Conservation (phyloP, 352 stramenopile species). For the Hyaloperonospora brassicae region DNA sequence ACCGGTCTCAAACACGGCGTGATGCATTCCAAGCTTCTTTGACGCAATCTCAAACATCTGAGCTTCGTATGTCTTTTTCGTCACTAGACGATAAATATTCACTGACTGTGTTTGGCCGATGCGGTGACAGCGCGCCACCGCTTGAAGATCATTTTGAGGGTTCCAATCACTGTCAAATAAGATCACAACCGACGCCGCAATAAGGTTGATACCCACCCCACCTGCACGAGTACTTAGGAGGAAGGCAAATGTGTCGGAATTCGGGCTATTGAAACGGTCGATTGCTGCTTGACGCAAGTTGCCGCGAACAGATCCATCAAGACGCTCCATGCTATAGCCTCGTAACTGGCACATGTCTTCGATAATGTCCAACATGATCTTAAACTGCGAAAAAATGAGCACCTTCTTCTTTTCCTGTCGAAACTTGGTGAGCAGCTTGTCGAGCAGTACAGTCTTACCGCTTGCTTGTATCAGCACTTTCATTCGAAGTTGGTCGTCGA, state of each 20-base stretch:
- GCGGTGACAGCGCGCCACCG: slow-evolving; percentile 96
- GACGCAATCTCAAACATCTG: slow-evolving; percentile 99
- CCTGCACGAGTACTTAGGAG: slow-evolving; percentile 93
- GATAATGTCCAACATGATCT: slow-evolving; percentile 98
- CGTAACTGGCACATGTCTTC: slow-evolving; percentile 79
- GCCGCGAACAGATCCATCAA: slow-evolving; percentile 95
- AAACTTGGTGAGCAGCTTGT: slow-evolving; percentile 98
- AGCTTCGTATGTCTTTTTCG: slow-evolving; percentile 97
- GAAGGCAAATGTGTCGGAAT: slow-evolving; percentile 95
- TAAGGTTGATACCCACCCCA: slow-evolving; percentile 96
- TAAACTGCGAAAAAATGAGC: slow-evolving; percentile 98
- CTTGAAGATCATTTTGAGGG: slow-evolving; percentile 97
- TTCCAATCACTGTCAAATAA: slow-evolving; percentile 97
- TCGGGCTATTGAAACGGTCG: slow-evolving; percentile 94
- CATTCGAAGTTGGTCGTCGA: slow-evolving; percentile 61
- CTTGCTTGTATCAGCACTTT: slow-evolving; percentile 80
- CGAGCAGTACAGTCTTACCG: slow-evolving; percentile 97
- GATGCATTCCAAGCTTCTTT: slow-evolving; percentile 98
- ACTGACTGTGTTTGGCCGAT: slow-evolving; percentile 99
- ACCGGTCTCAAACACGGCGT: slow-evolving; percentile 95
- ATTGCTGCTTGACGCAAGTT: slow-evolving; percentile 98
- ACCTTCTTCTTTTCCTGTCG: slow-evolving; percentile 95
- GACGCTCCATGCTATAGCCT: slow-evolving; percentile 87
- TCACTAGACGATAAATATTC: slow-evolving; percentile 99
- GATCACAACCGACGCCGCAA: slow-evolving; percentile 82